phyloP scores from a whole-genome alignment of 352 stramenopile species.

The Globisporangium radiosum region DNA sequence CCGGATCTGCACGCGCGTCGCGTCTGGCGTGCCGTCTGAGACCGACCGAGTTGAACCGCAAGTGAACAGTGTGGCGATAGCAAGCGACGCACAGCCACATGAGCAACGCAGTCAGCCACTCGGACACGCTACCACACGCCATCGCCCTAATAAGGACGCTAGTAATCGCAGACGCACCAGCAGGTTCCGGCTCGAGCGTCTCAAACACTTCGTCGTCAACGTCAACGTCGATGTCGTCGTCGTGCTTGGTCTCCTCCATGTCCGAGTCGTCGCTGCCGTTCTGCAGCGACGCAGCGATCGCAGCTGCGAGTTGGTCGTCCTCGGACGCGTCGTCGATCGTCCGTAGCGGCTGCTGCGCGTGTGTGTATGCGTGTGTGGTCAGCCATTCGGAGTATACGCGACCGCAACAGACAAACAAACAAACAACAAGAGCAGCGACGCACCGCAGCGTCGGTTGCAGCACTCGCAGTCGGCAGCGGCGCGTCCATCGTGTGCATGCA shows the following conservation, averaged over 20 bases:
- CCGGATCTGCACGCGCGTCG: conserved; percentile 69
- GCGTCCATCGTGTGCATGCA: conserved; percentile 42
- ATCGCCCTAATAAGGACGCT: no score
- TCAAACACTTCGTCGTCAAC: conserved; percentile 32
- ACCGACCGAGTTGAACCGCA: not conserved
- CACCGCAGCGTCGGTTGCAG: conserved; percentile 1
- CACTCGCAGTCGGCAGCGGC: conserved; percentile 1
- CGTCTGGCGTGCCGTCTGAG: conserved; percentile 35
- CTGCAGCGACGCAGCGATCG: conserved; percentile 75
- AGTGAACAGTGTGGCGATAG: not conserved
- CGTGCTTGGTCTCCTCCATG: conserved; percentile 4
- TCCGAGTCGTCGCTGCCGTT: conserved; percentile 15
- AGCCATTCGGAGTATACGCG: no score
- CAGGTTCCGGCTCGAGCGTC: conserved; percentile 41
- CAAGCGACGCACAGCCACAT: no score
- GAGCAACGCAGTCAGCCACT: no score
- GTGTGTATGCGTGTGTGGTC: not conserved
- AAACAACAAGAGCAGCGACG: not conserved
- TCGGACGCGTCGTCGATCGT: conserved; percentile 57
- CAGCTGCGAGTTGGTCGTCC: conserved; percentile 71
- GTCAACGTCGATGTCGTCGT: conserved; percentile 25
- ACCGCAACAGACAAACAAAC: no score
- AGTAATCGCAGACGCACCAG: conserved; percentile 22
- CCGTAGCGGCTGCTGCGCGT: not conserved
- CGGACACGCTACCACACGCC: no score